Base-by-base conservation (phyloP, 2,329 filamentous ascomycete species). In the Fusarium pseudonygamai region DNA sequence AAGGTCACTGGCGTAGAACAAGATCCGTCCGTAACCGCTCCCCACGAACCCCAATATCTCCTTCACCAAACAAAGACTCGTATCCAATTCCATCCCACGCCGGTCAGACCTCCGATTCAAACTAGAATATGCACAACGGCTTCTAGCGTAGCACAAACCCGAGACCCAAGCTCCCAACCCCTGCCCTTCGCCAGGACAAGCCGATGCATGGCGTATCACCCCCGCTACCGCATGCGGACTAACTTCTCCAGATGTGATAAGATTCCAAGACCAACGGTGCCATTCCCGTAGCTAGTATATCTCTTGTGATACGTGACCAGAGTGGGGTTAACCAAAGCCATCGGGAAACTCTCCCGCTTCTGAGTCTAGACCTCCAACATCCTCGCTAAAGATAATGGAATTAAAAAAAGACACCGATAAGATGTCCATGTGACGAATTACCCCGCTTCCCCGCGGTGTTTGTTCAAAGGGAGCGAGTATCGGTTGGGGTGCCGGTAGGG, bases 391-490 rank as follows among this genome's bases (percentile, higher is more conserved):
- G 43, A 59, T 47, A 63, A 39, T 64, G 18, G 30, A 69, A 43
- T 5, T 10, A 20, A 52, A 34, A 32, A 24, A 20, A 32, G 34
- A 34, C 37, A 36, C 55, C 42, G 32, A 71, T 63, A 60, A 32
- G 18, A 34, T 43, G 62, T 49, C 49, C 71, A 67, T 73, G 71
- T 73, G 71, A 73, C 45, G 22, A 14, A 8, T 39, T 74, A 71
- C 71, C 71, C 71, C 71, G 71, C 71, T 46, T 72, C 69, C 64
- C 67, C 71, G 58, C 67, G 71, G 56, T 59, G 61, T 74, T n/a
- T 52, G 22, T 32, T 24, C 15, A 40, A n/a, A n/a, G 34, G 6
- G 4, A 39, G 7, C 4, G 11, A 20, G 49, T 56, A 50, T 73
- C 71, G 71, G 71, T 68, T 58, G 47, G 49, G 45, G 49, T 60